Conservation (phyloP, 2,329 filamentous ascomycete species). For the Aspergillus texensis region DNA sequence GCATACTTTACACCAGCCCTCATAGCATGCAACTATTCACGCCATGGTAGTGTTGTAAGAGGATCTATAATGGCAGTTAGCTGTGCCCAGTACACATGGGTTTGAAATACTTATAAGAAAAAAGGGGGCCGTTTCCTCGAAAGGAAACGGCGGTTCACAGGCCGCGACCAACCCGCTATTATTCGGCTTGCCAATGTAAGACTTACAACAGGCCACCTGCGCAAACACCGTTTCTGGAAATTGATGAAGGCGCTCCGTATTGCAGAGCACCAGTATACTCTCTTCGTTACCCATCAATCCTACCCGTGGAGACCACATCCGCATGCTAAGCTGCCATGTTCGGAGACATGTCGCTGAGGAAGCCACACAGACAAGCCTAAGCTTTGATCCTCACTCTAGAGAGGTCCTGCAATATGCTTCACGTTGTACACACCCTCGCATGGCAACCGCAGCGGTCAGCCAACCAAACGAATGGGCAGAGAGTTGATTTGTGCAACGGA, state of each 20-base stretch:
- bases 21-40: background rate
- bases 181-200: slow-evolving; percentile 17
- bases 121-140: slow-evolving; percentile 35
- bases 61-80: slow-evolving; percentile 33
- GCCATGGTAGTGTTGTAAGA: background rate
- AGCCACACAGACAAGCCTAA: slow-evolving; percentile 75
- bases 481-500: slow-evolving; percentile 7
- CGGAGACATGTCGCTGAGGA: slow-evolving; percentile 15
- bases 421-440: slow-evolving; percentile 22
- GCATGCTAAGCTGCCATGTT: background rate
- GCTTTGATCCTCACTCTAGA: slow-evolving; percentile 92
- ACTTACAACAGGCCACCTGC: slow-evolving; percentile 11
- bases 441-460: background rate
- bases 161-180: slow-evolving; percentile 12
- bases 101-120: slow-evolving; percentile 41
- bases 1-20: background rate
- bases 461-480: slow-evolving; percentile 15
- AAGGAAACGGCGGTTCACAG: slow-evolving; percentile 33
- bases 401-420: slow-evolving; percentile 68
- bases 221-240: slow-evolving; percentile 10
- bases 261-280: slow-evolving; percentile 15
- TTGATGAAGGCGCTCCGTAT: slow-evolving; percentile 12
- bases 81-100: slow-evolving; percentile 11
- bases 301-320: slow-evolving; percentile 13
- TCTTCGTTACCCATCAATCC: slow-evolving; percentile 19